Percentiles rank a stretch among this genome's conserved stretches.
Evolutionary conservation across 805 yeast species (phyloP).

Genomic region (Cephaloascus albidus): DNA sequence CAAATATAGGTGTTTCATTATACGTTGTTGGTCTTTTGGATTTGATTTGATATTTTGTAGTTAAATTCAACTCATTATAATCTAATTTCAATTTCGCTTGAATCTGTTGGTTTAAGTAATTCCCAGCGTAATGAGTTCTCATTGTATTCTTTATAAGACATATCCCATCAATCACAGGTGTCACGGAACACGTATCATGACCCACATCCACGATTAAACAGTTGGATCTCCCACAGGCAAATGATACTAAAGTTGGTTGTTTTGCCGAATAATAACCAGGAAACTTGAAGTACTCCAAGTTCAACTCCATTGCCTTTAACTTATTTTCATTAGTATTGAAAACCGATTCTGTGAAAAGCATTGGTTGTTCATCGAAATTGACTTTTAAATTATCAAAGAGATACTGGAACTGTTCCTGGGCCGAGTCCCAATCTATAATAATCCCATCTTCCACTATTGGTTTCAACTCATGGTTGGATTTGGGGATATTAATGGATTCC

Average conservation of each 20-base stretch:
- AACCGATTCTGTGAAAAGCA: constrained; percentile 77
- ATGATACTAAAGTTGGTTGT: constrained; percentile 80
- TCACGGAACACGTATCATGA: constrained; percentile 65
- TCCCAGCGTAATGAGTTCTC: constrained; percentile 70
- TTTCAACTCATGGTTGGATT: constrained; percentile 38
- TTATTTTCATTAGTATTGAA: constrained; percentile 71
- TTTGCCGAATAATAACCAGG: constrained; percentile 80
- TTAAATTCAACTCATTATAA: constrained; percentile 19
- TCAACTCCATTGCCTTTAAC: constrained; percentile 57
- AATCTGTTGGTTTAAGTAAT: constrained; percentile 48
- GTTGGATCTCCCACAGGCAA: constrained; percentile 81
- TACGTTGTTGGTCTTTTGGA: constrained; percentile 22
- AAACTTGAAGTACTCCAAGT: constrained; percentile 58
- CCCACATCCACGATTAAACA: constrained; percentile 84
- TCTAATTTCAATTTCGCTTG: constrained; percentile 25
- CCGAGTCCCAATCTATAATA: constrained; percentile 81
- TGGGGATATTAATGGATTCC: constrained; percentile 40
- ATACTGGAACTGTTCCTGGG: constrained; percentile 62
- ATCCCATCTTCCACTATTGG: constrained; percentile 53
- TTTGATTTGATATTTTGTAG: constrained; percentile 42
- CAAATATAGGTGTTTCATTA: constrained; percentile 12
- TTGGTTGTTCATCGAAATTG: constrained; percentile 59
- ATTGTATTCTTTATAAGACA: constrained; percentile 60
- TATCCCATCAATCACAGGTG: constrained; percentile 80
- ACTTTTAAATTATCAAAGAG: constrained; percentile 45